Conservation (phyloP, 2,329 filamentous ascomycete species). For the Esteya vermicola region DNA sequence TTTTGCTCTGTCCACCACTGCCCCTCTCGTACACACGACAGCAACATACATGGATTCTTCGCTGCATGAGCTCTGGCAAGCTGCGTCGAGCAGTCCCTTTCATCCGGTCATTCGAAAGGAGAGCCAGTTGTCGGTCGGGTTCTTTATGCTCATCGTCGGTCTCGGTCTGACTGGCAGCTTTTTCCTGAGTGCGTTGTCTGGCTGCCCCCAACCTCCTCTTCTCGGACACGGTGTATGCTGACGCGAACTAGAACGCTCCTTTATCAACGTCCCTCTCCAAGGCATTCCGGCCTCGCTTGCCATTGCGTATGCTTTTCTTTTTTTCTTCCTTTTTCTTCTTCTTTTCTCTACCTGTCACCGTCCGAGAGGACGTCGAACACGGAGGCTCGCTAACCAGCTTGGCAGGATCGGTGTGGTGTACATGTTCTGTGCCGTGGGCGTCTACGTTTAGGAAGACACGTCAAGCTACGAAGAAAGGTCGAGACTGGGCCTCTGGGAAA, state of each 20-base stretch:
- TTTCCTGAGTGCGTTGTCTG: slow-evolving; percentile 53
- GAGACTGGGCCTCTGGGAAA: too few species aligned
- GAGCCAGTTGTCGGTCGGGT: slow-evolving; percentile 71
- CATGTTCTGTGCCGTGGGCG: slow-evolving; percentile 97
- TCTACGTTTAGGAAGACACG: slow-evolving; percentile 67
- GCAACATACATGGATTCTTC: slow-evolving; percentile 64
- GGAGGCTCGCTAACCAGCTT: too few species aligned
- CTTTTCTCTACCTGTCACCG: too few species aligned
- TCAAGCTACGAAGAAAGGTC: too few species aligned
- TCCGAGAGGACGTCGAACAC: too few species aligned
- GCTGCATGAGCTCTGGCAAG: slow-evolving; percentile 84
- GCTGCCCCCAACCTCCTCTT: neutral
- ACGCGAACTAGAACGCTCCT: slow-evolving; percentile 72
- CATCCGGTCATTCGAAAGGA: slow-evolving; percentile 66
- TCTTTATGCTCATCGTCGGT: slow-evolving; percentile 58
- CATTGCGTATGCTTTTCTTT: slow-evolving; percentile 56
- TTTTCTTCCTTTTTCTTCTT: neutral
- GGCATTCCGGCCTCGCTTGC: slow-evolving; percentile 79
- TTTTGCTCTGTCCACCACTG: neutral
- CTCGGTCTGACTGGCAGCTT: slow-evolving; percentile 65
- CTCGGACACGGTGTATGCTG: slow-evolving; percentile 15
- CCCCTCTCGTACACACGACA: slow-evolving; percentile 3
- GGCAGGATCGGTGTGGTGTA: slow-evolving; percentile 85
- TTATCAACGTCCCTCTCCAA: slow-evolving; percentile 61
- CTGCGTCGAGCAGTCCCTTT: slow-evolving; percentile 77